Evolutionary conservation across 2,329 filamentous ascomycete species (phyloP), one percentile per base, ranked within the genome.

Genomic region (Leptographium wingfieldii): DNA sequence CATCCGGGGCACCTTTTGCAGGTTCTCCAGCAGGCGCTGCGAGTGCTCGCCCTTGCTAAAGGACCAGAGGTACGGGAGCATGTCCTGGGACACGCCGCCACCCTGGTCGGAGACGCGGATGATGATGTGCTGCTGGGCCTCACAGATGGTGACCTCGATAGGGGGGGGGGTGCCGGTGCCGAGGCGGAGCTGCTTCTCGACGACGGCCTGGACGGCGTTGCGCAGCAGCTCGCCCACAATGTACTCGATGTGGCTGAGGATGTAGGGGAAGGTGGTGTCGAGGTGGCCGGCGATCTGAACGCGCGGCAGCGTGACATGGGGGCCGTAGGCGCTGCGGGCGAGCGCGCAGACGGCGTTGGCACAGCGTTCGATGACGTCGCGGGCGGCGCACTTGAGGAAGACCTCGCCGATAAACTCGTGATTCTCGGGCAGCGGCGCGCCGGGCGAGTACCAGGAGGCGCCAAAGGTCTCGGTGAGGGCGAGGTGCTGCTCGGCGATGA

Each of bases 401-500:
- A 99, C 91, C 69, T 97, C 91, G 62, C 94, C 94, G 19, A 99
- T 90, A 68, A 95, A 95, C 64, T 97, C 92, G 56, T 88, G 77
- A 55, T 51, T 49, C 60, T 84, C 81, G 49, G 83, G 80, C 48
- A 86, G 80, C 65, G 86, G 87, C 3, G 88, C 85, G 63, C 90
- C 84, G 0, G 90, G 88, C 60, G 91, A 92, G 76, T 96, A 92
- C 83, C 89, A 92, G 2, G 89, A 87, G 0, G 89, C 88, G 71
- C 94, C 87, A 76, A 92, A 97, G 1, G 92, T 96, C 66, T 97
- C 92, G 5, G 92, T 96, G 22, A 99, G 80, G 11, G 94, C 91
- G 46, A 99, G 83, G 69, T 99, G 94, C 69, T 99, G 94, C 73
- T 99, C 94, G 40, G 94, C 94, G 69, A 99, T 99, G 65, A 97